Percentiles rank a stretch among this genome's conserved stretches.
phyloP scores from a whole-genome alignment of 805 yeast genomes.

The Cyberlindnera misumaiensis region DNA sequence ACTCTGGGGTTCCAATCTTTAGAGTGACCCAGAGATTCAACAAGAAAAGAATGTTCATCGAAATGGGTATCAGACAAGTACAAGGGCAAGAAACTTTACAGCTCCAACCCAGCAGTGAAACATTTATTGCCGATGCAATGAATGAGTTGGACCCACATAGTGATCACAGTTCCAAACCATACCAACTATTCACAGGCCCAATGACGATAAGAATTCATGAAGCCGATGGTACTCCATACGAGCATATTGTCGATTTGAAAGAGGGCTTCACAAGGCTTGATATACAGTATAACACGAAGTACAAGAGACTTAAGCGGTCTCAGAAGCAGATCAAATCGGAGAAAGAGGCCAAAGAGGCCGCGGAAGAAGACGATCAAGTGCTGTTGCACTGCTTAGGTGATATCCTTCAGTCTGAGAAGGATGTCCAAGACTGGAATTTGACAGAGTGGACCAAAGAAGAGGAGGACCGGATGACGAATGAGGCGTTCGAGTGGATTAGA shows the following conservation, averaged over 20 bases:
- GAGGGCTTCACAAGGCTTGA: conserved; percentile 83
- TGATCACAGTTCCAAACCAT: not conserved
- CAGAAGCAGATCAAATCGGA: conserved; percentile 33
- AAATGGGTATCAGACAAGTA: conserved; percentile 88
- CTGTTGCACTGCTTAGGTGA: conserved; percentile 66
- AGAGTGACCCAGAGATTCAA: conserved; percentile 88
- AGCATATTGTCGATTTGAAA: conserved; percentile 88
- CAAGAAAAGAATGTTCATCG: conserved; percentile 88
- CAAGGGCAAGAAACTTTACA: conserved; percentile 54
- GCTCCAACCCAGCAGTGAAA: conserved; percentile 27
- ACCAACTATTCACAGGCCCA: conserved; percentile 71
- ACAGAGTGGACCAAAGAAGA: conserved; percentile 65
- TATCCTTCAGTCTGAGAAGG: conserved; percentile 54
- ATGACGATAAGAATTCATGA: conserved; percentile 96
- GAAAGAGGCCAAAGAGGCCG: conserved; percentile 33
- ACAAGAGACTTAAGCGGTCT: conserved; percentile 69
- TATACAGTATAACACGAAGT: conserved; percentile 91
- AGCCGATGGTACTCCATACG: conserved; percentile 98
- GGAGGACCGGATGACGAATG: conserved; percentile 61
- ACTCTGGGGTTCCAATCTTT: conserved; percentile 84
- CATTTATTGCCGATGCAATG: conserved; percentile 34
- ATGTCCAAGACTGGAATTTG: conserved; percentile 64
- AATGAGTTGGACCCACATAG: conserved; percentile 7
- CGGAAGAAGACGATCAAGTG: conserved; percentile 31
- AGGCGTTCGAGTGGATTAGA: conserved; percentile 96